Evolutionary conservation across 2,329 filamentous ascomycete species (phyloP).

Genomic region (Aspergillus udagawae): DNA sequence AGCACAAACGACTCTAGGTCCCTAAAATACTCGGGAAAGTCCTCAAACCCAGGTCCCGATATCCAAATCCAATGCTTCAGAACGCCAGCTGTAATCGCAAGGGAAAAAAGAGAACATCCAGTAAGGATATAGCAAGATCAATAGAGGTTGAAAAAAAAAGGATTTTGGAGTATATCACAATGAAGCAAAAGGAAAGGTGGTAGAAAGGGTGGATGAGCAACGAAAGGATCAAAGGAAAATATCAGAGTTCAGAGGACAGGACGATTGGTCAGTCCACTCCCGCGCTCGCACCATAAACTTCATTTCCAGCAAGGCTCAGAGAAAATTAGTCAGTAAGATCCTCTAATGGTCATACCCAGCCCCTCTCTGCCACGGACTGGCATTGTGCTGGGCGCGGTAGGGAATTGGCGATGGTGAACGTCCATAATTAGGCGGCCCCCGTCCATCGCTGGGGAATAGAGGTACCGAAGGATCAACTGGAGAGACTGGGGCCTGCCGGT

Average conservation of each 20-base stretch:
- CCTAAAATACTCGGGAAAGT: constrained; percentile 11
- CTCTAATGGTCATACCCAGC: constrained; percentile 59
- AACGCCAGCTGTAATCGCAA: constrained; percentile 28
- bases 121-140: constrained; percentile 7
- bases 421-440: constrained; percentile 39
- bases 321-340: constrained; percentile 19
- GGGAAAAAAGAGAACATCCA: constrained; percentile 11
- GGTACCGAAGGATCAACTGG: constrained; percentile 46
- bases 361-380: constrained; percentile 62
- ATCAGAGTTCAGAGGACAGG: constrained; percentile 14
- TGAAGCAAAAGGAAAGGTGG: constrained; percentile 11
- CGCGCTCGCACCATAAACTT: constrained; percentile 37
- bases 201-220: constrained; percentile 8
- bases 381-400: constrained; percentile 49
- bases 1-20: constrained; percentile 5
- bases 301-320: constrained; percentile 29
- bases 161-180: constrained; percentile 20
- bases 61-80: constrained; percentile 31
- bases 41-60: constrained; percentile 27
- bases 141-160: constrained; percentile 6
- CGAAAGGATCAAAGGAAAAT: constrained; percentile 15
- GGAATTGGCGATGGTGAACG: constrained; percentile 31
- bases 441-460: constrained; percentile 44
- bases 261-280: constrained; percentile 22
- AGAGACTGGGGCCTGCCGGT: constrained; percentile 44